phyloP scores from a whole-genome alignment of 176 grass and related monocot genomes.

The Oryza coarctata region DNA sequence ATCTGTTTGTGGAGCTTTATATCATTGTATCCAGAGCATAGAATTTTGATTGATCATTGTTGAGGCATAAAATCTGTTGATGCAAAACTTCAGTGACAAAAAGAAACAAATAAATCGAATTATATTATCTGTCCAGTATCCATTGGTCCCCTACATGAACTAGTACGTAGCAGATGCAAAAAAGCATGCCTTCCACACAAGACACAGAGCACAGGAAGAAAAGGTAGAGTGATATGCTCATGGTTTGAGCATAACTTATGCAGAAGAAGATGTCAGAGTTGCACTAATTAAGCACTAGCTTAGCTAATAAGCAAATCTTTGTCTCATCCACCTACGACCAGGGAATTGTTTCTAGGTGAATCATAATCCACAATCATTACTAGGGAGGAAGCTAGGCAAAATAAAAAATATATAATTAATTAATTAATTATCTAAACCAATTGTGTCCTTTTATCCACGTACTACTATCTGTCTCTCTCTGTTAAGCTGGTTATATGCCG shows the following conservation, averaged over 20 bases:
- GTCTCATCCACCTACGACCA: conserved; percentile 7
- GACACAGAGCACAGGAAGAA: background rate
- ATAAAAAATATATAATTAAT: background rate
- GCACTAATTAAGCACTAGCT: background rate
- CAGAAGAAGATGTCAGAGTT: background rate
- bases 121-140: background rate
- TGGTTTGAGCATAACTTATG: background rate
- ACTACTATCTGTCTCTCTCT: background rate
- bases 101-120: background rate
- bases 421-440: background rate
- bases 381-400: background rate
- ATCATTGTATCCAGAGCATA: background rate
- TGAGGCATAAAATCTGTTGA: background rate
- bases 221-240: background rate
- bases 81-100: background rate
- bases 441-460: background rate
- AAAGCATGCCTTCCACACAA: conserved; percentile 3
- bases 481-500: background rate
- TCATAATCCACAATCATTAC: conserved; percentile 25
- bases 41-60: background rate
- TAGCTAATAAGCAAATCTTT: background rate
- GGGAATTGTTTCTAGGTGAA: conserved; percentile 23
- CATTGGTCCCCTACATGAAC: background rate
- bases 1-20: background rate
- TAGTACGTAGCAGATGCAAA: background rate